Base-by-base conservation (phyloP, 1,284 basidiomycete species). In the Mycena citricolor region DNA sequence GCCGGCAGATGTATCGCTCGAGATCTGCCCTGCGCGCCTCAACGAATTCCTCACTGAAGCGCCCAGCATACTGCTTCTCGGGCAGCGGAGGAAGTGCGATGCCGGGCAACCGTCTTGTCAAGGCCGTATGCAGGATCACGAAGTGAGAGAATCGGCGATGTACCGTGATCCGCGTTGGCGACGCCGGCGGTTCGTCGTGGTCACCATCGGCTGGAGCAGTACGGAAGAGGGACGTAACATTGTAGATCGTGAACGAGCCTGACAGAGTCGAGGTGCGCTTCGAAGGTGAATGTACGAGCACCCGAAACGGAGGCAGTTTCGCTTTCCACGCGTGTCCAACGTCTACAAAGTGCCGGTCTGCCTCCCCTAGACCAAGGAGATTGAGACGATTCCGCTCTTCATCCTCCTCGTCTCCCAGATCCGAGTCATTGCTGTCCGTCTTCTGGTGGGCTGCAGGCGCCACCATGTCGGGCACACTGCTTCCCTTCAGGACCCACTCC, bases 71-170 rank as follows among this genome's bases (percentile, higher is more conserved):
- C 56, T 89, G 83, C 61, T 92, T 90, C 61, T 88, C 84, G 0
- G 90, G 90, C 2, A 93, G 70, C 0, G 88, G 85, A 0, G 90
- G 89, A 2, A 93, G 69, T 2, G 82, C 81, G 29, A 93, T 77
- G 0, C 86, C 86, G 7, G 88, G 85, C 7, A 88, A 74, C 5
- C 80, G 73, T 24, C 79, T 69, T 21, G 73, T 68, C 29, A 93
- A 66, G 3, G 83, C 77, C 1, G 83, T 80, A 52, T 90, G 83
- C 19, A 93, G 71, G 47, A 84, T 76, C 16, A 85, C 80, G 55
- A 94, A 94, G 50, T 93, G 87, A 2, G 87, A 90, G 66, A 88
- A 94, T 8, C 90, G 80, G 12, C 91, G 73, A 17, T 83, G 71
- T 17, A 92, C 90, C 0, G 83, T 88, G 43, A 89, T 77, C 20